phyloP scores from a whole-genome alignment of 345 rosid species.

The Psidium guajava region DNA sequence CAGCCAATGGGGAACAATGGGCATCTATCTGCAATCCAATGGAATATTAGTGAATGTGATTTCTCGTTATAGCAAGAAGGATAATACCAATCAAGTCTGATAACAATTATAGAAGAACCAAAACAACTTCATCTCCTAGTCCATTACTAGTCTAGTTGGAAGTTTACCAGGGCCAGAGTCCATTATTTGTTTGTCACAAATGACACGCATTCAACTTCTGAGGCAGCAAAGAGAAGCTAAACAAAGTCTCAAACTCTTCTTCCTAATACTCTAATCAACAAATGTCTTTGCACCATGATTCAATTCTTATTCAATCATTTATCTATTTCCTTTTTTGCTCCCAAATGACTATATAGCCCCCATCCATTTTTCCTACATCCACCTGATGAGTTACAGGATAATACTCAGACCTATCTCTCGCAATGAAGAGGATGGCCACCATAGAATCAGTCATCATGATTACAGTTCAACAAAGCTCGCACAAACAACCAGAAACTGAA shows the following conservation, averaged over 20 bases:
- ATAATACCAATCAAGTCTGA: neutral
- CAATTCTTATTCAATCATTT: neutral
- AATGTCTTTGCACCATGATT: neutral
- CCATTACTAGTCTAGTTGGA: neutral
- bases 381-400: neutral
- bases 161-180: neutral
- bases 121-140: neutral
- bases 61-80: neutral
- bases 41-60: neutral
- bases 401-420: neutral
- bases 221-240: neutral
- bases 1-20: constrained; percentile 77
- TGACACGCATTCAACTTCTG: neutral
- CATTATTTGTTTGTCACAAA: neutral
- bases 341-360: neutral
- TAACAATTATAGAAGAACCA: neutral
- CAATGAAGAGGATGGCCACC: neutral
- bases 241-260: neutral
- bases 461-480: neutral
- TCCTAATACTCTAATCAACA: neutral
- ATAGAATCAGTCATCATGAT: neutral
- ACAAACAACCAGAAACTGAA: neutral
- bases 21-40: constrained; percentile 66
- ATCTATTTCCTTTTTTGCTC: neutral
- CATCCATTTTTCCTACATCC: neutral